Evolutionary conservation across 2,329 filamentous ascomycete genomes (phyloP), one percentile per base, ranked within the genome.

Genomic region (Stachybotrys chartarum): DNA sequence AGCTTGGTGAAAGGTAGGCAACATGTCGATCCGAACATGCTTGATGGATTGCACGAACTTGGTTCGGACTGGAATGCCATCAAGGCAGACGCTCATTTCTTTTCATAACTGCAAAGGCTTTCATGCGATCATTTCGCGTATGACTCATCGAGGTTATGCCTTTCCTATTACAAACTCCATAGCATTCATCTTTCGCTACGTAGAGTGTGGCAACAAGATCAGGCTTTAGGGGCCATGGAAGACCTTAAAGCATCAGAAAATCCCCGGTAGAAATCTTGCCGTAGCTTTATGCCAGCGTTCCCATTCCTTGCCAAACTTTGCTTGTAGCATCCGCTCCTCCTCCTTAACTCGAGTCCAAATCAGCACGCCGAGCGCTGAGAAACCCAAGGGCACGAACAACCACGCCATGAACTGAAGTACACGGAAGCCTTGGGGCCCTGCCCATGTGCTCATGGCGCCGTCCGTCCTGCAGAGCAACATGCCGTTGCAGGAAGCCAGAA

Each of bases 261-360:
- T 8, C 30, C 68, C 67, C 0, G 80, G 79, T 32, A 83, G 65
- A 50, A 81, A 78, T 32, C 78, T 70, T 48, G 72, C 72, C 6
- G 80, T 83, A 54, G 54, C 64, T 3, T 58, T 56, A 66, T 81
- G 72, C 75, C 78, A 81, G 6, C 59, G 59, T 56, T 76, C 73
- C 78, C 79, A 83, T 51, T 75, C 66, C 11, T 61, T 58, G 0
- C 77, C 76, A 67, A 82, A 82, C 16, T 68, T 64, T 5, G 61
- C 66, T 52, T 61, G 68, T 57, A 83, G 57, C 78, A 84, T 80
- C 1, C 51, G 56, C 60, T 83, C 80, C 60, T 81, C 78, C 57
- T 82, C 72, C 35, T 54, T 61, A 1, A 82, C 73, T 30, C 79
- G 66, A 6, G 58, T 65, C 64, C 62, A 66, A 3, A 72, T 51